Conservation (phyloP, 2,329 filamentous ascomycete genomes). For the Pseudopithomyces maydicus region DNA sequence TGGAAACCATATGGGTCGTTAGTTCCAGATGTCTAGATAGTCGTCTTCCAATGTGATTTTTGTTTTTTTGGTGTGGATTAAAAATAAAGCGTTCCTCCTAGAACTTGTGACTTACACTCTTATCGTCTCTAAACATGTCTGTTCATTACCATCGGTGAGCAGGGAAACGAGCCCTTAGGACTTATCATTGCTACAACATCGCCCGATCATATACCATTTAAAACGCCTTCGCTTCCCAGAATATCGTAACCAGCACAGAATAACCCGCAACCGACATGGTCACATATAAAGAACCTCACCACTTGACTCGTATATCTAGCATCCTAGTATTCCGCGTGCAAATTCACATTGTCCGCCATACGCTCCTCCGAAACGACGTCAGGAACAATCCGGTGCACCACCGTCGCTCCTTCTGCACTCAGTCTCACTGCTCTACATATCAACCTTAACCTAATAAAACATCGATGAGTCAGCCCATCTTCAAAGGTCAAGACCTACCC, state of each 20-base stretch:
- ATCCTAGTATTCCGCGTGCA: not conserved
- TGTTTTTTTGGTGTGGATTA: conserved; percentile 27
- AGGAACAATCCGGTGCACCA: not conserved
- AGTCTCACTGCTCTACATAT: not conserved
- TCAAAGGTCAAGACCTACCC: conserved; percentile 1
- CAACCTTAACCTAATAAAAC: not conserved
- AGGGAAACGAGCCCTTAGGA: too few relatives aligned
- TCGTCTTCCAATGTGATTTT: conserved; percentile 30
- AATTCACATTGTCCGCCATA: not conserved
- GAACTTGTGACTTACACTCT: not conserved
- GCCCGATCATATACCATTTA: too few relatives aligned
- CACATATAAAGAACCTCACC: too few relatives aligned
- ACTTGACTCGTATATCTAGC: not conserved
- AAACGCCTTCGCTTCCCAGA: too few relatives aligned
- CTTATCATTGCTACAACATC: too few relatives aligned
- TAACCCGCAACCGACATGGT: too few relatives aligned
- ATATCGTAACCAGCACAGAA: too few relatives aligned
- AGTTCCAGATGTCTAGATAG: conserved; percentile 14
- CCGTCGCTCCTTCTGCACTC: not conserved
- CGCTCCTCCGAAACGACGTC: not conserved
- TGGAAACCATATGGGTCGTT: conserved; percentile 24
- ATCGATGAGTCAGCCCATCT: too few relatives aligned
- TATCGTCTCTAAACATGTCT: not conserved
- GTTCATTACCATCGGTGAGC: too few relatives aligned
- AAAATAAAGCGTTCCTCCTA: not conserved